Evolutionary conservation across 106 monocot species (phyloP).

Genomic region (Dendrobium catenatum): DNA sequence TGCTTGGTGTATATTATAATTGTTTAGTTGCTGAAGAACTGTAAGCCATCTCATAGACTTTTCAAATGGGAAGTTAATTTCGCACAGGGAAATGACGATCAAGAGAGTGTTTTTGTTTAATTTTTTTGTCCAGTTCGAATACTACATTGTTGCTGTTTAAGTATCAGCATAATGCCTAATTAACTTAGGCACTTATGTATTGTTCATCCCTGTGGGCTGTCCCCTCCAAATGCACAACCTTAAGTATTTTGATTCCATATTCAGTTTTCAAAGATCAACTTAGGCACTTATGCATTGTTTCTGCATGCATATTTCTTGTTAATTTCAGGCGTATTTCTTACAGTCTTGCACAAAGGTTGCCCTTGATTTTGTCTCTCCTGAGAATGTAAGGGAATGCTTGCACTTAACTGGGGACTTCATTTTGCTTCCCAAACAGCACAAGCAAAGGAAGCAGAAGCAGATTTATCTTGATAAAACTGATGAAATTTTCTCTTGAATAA

Average conservation of each 20-base stretch:
- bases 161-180: background rate
- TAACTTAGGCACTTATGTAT: too few relatives aligned
- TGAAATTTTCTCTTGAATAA: too few relatives aligned
- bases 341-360: constrained; percentile 84
- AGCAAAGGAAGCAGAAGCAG: constrained; percentile 34
- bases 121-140: background rate
- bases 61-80: background rate
- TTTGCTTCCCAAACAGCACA: constrained; percentile 52
- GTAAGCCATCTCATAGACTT: too few relatives aligned
- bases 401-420: constrained; percentile 54
- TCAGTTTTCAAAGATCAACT: background rate
- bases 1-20: too few relatives aligned
- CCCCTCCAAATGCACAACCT: constrained; percentile 8
- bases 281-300: background rate
- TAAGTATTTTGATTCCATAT: background rate
- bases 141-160: background rate
- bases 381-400: constrained; percentile 48
- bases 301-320: constrained; percentile 1
- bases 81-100: background rate
- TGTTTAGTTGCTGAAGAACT: too few relatives aligned
- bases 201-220: background rate
- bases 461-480: too few relatives aligned
- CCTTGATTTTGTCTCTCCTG: constrained; percentile 79
- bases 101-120: background rate
- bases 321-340: background rate